These are phyloP conservation scores for Senecio squalidus DNA, from an alignment of 140 eudicot species.

Conservation along the genomic window DNA sequence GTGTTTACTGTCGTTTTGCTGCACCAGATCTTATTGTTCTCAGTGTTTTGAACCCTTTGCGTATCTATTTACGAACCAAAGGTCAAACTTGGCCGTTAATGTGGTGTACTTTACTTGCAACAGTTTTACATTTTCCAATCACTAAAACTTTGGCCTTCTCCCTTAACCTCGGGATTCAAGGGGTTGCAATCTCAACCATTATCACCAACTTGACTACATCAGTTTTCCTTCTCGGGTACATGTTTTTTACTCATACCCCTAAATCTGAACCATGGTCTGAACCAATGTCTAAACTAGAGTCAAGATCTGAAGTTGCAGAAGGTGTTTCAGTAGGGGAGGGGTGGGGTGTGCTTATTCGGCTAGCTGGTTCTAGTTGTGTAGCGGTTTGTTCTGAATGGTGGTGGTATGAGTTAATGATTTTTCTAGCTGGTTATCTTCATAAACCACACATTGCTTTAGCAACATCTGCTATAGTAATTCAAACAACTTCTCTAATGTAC, in stretches of 20 bases:
- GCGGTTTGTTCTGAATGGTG: slow-evolving; percentile 94
- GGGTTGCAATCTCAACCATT: slow-evolving; percentile 69
- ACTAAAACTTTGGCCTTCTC: slow-evolving; percentile 62
- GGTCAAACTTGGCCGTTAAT: slow-evolving; percentile 85
- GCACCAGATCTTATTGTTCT: slow-evolving; percentile 83
- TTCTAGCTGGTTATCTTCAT: slow-evolving; percentile 80
- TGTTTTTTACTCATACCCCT: slow-evolving; percentile 34
- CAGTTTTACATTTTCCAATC: slow-evolving; percentile 60
- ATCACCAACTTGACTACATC: slow-evolving; percentile 60
- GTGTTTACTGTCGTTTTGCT: slow-evolving; percentile 69
- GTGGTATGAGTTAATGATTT: slow-evolving; percentile 96
- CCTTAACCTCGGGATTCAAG: slow-evolving; percentile 66
- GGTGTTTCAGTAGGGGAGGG: slow-evolving; percentile 42
- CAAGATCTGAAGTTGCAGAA: slow-evolving; percentile 13
- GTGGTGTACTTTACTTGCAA: slow-evolving; percentile 73
- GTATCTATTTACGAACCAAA: slow-evolving; percentile 78
- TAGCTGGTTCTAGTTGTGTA: slow-evolving; percentile 76
- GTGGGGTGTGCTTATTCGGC: slow-evolving; percentile 68
- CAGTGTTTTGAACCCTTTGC: slow-evolving; percentile 84
- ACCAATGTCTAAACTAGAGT: slow-evolving; percentile 20
- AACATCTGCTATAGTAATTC: slow-evolving; percentile 92
- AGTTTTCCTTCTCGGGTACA: slow-evolving; percentile 50
- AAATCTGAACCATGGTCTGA: slow-evolving; percentile 28
- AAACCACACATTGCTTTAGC: slow-evolving; percentile 77
- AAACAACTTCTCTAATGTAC: slow-evolving; percentile 95